phyloP scores from a whole-genome alignment of 2,329 filamentous ascomycete genomes.

The Aspergillus chevalieri region DNA sequence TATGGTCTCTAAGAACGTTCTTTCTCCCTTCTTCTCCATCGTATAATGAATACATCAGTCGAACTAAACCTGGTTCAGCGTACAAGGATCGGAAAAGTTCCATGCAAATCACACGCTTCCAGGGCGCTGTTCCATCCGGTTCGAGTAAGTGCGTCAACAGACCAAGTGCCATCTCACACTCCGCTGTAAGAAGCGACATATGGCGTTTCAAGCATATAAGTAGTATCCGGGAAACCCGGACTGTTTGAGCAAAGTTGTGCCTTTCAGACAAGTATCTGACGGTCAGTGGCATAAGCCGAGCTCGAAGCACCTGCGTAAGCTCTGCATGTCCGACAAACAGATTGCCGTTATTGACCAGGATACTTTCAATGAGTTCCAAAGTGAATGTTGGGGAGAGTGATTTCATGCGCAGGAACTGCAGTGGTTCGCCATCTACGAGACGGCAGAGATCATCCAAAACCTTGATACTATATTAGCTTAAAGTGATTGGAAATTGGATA shows the following conservation, averaged over 20 bases:
- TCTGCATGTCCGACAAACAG: conserved; percentile 75
- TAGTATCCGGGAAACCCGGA: conserved; percentile 75
- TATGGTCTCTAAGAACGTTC: conserved; percentile 71
- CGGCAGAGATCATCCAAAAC: conserved; percentile 87
- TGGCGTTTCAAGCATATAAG: conserved; percentile 76
- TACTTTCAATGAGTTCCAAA: conserved; percentile 84
- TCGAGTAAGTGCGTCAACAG: conserved; percentile 82
- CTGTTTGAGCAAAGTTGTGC: conserved; percentile 71
- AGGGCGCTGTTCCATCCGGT: conserved; percentile 67
- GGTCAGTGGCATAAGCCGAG: conserved; percentile 74
- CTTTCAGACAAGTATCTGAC: conserved; percentile 71
- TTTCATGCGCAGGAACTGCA: conserved; percentile 74
- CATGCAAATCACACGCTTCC: conserved; percentile 87
- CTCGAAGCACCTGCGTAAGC: conserved; percentile 70
- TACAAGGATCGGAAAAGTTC: conserved; percentile 86
- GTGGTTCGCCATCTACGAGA: conserved; percentile 74
- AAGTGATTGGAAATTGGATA: not conserved
- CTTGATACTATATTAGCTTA: conserved; percentile 31
- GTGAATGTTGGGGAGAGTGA: conserved; percentile 75
- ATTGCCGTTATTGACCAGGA: conserved; percentile 75
- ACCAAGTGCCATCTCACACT: conserved; percentile 77
- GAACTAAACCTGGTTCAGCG: conserved; percentile 68
- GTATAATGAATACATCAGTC: conserved; percentile 74
- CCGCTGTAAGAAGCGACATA: conserved; percentile 64
- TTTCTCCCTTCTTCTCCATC: conserved; percentile 68